A percentile compares a stretch with the other conserved stretches of the same genome.
Evolutionary conservation across 225 moss, liverwort and hornwort genomes (phyloP).

Genomic region (Bryum argenteum): DNA sequence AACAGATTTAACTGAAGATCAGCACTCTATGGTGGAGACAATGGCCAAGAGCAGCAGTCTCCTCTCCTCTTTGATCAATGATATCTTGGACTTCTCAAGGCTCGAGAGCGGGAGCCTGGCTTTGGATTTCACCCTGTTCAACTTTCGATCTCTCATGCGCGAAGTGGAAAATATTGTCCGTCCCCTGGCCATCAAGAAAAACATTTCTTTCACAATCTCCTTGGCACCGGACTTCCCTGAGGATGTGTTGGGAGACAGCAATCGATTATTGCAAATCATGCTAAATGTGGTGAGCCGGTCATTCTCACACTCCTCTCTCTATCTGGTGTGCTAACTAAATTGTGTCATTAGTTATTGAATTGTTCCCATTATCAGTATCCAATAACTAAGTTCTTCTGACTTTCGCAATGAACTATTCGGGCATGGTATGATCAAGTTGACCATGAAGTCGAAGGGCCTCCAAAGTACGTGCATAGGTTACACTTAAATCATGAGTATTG

Average conservation of each 20-base stretch:
- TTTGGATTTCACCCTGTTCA: constrained; percentile 66
- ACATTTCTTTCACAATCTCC: constrained; percentile 58
- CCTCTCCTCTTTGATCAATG: constrained; percentile 83
- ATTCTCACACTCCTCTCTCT: neutral
- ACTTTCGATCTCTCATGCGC: constrained; percentile 66
- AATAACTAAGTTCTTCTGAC: neutral
- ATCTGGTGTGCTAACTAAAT: too few species aligned
- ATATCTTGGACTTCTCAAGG: constrained; percentile 86
- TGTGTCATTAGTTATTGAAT: neutral
- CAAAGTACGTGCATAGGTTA: neutral
- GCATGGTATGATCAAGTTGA: neutral
- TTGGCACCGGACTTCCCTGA: constrained; percentile 68
- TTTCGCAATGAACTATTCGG: neutral
- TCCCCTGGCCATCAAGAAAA: constrained; percentile 76
- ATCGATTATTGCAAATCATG: constrained; percentile 76
- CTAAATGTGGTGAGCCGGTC: constrained; percentile 72
- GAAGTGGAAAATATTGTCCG: constrained; percentile 86
- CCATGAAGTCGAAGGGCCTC: neutral
- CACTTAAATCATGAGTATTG: neutral
- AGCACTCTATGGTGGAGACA: constrained; percentile 88
- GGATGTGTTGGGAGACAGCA: constrained; percentile 73
- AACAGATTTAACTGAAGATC: constrained; percentile 81
- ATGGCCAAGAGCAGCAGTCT: constrained; percentile 88
- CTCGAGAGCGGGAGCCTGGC: constrained; percentile 84
- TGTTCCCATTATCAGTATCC: neutral